Evolutionary conservation across 306 rosid genomes (phyloP).

Genomic region (Leucaena leucocephala): DNA sequence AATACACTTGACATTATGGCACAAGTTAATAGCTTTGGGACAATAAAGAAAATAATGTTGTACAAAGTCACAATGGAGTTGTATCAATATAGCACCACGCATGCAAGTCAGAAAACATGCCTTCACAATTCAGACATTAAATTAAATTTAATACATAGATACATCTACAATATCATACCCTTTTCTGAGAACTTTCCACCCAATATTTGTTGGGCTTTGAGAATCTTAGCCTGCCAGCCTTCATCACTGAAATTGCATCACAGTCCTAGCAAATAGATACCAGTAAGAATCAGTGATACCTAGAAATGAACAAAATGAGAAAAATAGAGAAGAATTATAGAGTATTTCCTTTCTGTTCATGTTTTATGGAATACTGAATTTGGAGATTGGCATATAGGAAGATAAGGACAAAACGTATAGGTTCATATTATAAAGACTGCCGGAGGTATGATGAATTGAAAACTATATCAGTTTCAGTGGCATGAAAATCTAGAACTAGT

Average conservation of each 20-base stretch:
- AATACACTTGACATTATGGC: constrained; percentile 17
- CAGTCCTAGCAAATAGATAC: constrained; percentile 54
- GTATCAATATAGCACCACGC: constrained; percentile 14
- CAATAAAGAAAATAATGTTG: constrained; percentile 8
- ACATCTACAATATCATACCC: constrained; percentile 59
- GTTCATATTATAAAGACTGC: not conserved
- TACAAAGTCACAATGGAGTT: constrained; percentile 5
- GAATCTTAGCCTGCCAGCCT: constrained; percentile 78
- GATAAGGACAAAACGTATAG: not conserved
- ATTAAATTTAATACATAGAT: not conserved
- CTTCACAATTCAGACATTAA: constrained; percentile 9
- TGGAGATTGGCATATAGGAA: not conserved
- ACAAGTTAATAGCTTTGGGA: constrained; percentile 15
- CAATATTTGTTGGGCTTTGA: constrained; percentile 88
- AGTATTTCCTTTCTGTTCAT: constrained; percentile 27
- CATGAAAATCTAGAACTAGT: not conserved
- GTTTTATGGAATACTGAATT: not conserved
- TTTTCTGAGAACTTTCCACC: constrained; percentile 89
- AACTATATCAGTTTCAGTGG: not conserved
- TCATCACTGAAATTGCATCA: constrained; percentile 73
- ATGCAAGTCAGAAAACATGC: constrained; percentile 20
- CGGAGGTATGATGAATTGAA: not conserved
- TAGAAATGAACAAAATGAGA: constrained; percentile 9
- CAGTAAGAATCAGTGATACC: constrained; percentile 11
- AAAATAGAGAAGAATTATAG: not conserved